Evolutionary conservation across 306 rosid genomes (phyloP), one percentile per base, ranked within the genome.

Genomic region (Argentina anserina): DNA sequence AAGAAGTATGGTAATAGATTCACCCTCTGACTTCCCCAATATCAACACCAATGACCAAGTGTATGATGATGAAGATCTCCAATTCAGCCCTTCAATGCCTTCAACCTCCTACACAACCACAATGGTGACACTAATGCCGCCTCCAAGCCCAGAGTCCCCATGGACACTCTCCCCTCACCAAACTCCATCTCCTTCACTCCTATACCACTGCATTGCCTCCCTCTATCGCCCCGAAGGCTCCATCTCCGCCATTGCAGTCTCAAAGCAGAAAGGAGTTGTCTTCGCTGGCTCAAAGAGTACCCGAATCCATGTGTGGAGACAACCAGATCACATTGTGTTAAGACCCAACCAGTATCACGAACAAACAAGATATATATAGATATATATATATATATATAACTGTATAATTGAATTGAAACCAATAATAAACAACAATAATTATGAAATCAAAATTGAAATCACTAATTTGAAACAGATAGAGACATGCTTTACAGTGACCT

Each of bases 101-200:
- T 83, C 85, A 1, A 85, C 52, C 56, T 67, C 80, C 25, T 79
- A 74, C 7, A 60, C 20, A 2, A 41, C 67, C 39, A 67, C 76
- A 39, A 26, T 45, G 67, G 78, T 64, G 9, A 50, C 68, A 4
- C 58, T 49, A 50, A 56, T 76, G 69, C 75, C 89, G 6, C 80
- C 86, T 10, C 83, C 80, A 15, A 81, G 84, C 42, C 86, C 90
- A 15, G 90, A 85, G 53, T 87, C 97, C 25, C 92, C 97, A n/a
- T 91, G 96, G 97, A 84, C 89, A 5, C 84, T 86, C 75, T 89
- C 96, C 9, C 89, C 90, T 65, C 87, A 63, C 33, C 80, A 76
- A 36, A 70, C 86, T n/a, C 89, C 92, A 17, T 74, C 90, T 7
- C 86, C 94, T 81, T 74, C 95, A 0, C 79, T 91, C 25, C 89